A percentile compares a stretch with the other conserved stretches of the same genome.
phyloP scores from a whole-genome alignment of 192 early-diverging fungal genomes.

The Jimgerdemannia lactiflua region DNA sequence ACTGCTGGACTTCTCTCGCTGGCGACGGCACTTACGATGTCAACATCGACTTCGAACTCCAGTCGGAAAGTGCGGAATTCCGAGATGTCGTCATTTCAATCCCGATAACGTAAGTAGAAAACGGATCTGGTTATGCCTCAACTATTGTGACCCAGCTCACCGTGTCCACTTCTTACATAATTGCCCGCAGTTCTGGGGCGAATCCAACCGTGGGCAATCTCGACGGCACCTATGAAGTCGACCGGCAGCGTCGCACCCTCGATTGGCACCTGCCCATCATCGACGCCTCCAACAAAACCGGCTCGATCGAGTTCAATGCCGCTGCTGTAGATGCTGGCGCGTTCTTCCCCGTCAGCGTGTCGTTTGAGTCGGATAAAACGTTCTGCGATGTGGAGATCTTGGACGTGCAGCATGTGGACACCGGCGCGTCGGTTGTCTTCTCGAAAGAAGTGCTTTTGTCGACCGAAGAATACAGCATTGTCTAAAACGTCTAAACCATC shows the following conservation, averaged over 20 bases:
- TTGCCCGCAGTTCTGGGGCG: slow-evolving; percentile 45
- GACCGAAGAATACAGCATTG: slow-evolving; percentile 81
- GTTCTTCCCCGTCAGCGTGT: slow-evolving; percentile 86
- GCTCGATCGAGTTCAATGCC: slow-evolving; percentile 85
- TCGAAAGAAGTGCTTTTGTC: slow-evolving; percentile 70
- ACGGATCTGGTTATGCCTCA: background rate
- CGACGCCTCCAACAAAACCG: slow-evolving; percentile 69
- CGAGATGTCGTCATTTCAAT: slow-evolving; percentile 87
- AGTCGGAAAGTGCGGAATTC: slow-evolving; percentile 71
- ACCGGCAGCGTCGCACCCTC: slow-evolving; percentile 64
- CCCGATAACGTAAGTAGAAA: slow-evolving; percentile 73
- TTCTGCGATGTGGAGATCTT: slow-evolving; percentile 77
- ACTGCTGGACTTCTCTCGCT: slow-evolving; percentile 96
- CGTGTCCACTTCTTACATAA: background rate
- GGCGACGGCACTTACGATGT: slow-evolving; percentile 89
- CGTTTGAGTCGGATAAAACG: slow-evolving; percentile 67
- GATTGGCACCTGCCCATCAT: slow-evolving; percentile 89
- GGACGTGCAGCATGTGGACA: slow-evolving; percentile 46
- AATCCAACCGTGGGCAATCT: slow-evolving; percentile 76
- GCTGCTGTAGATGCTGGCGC: slow-evolving; percentile 69
- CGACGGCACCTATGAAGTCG: slow-evolving; percentile 79
- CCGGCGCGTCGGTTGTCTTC: slow-evolving; percentile 62
- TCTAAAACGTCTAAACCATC: slow-evolving; percentile 38
- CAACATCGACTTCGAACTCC: slow-evolving; percentile 96
- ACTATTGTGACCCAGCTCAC: background rate